Evolutionary conservation across 495 filamentous ascomycete genomes (phyloP), one percentile per base, ranked within the genome.

Genomic region (Tuber microsphaerosporum): DNA sequence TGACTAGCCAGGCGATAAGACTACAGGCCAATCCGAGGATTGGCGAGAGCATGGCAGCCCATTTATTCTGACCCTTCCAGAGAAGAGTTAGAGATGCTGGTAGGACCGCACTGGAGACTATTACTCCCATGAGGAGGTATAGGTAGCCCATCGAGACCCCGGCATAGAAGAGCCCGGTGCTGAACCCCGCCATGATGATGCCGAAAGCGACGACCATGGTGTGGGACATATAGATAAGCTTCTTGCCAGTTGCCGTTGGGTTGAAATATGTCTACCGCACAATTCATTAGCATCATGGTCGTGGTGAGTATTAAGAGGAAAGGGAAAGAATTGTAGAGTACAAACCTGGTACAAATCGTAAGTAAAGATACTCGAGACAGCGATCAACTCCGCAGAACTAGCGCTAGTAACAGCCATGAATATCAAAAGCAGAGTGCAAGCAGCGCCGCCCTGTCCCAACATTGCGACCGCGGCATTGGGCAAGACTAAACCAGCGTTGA

Each of bases 401-500:
- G 94, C 94, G 17, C 90, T 92, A 3, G 94, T 98, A 69, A 97
- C 94, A 26, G 94, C 94, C 92, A 97, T 97, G 86, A 98, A 97
- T 73, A 97, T 89, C 74, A 98, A 90, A 20, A 98, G 85, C 0
- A 96, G 88, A 0, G 93, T 93, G 41, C 89, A 92, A 39, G 90
- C 91, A 4, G 94, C 94, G 45, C 94, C 94, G 16, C 94, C 94
- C 80, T 91, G 92, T 4, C 94, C 94, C 37, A 97, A 88, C 7
- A 98, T 84, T n/a, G 94, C 92, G 72, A 97, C 92, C 2, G 94
- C 91, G 3, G 93, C 94, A 74, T 93, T 92, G 0, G 94, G 94
- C 1, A 98, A 87, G 34, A 97, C 94, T 2, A 98, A 86, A 31
- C 94, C 94, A 8, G 94, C 93, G 37, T 87, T 90, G 2, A 98